Base-by-base conservation (phyloP, 2,329 filamentous ascomycete species). In the Aureobasidium sp. region DNA sequence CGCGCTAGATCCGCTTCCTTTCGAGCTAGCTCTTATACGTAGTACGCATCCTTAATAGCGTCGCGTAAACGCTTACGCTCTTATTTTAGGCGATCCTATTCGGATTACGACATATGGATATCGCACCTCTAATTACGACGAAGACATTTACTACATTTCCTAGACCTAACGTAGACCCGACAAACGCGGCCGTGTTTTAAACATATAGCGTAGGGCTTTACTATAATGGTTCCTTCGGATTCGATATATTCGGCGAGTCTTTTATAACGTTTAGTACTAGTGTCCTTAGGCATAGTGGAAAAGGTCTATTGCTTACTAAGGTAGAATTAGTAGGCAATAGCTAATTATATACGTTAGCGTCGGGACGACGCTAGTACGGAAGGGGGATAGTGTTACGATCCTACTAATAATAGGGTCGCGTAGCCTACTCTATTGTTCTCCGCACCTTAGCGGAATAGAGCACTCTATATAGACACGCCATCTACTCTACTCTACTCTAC, bases 301-400 rank as follows among this genome's bases (percentile, higher is more conserved):
- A 25, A 19, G n/a, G n/a, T n/a, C 15, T 17, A 42, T 42, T 42
- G 9, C 38, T 42, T 42, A 42, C 38, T 42, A 45, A 45, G 42
- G 42, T 25, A 25, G 25, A 50, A 50, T 5, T 13, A 19, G 21
- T 2, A 35, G 29, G 21, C 15, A 38, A 17, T 17, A 53, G 31
- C 6, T 10, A 38, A 25, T 53, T 23, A 53, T 37, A 13, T 37
- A 53, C n/a, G 19, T 25, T 5, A 40, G 19, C 49, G 29, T 35
- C 31, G 31, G 27, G 45, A 31, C 45, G 45, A 19, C 13, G 17
- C 49, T 40, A 53, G 15, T 38, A 37, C 6, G n/a, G 49, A 53
- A 23, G 49, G 49, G 33, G 19, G 49, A 53, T 53, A 38, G 49
- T 53, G 19, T 54, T 54, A 54, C 21, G 19, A 53, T 53, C 31